Conservation (phyloP, 2,329 filamentous ascomycete species). For the Aureobasidium melanogenum region DNA sequence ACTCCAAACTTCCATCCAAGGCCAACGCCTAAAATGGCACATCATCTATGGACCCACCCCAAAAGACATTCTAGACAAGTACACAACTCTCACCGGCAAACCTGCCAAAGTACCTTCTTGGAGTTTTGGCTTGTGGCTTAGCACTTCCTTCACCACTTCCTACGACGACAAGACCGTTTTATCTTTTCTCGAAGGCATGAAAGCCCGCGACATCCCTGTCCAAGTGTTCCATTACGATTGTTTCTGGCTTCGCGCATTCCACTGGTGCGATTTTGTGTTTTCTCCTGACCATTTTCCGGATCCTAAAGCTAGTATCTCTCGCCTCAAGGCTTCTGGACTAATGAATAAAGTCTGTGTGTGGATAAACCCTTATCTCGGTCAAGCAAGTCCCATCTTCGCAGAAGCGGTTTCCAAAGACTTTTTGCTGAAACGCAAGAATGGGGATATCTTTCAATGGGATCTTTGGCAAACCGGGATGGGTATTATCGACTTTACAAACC, state of each 20-base stretch:
- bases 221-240: slow-evolving; percentile 70
- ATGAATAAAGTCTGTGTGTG: slow-evolving; percentile 59
- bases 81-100: slow-evolving; percentile 58
- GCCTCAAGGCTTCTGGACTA: slow-evolving; percentile 55
- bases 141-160: slow-evolving; percentile 65
- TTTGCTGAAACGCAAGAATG: slow-evolving; percentile 58
- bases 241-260: slow-evolving; percentile 69
- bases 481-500: slow-evolving; percentile 66
- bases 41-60: slow-evolving; percentile 63
- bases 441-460: slow-evolving; percentile 68
- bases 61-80: slow-evolving; percentile 61
- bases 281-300: slow-evolving; percentile 61
- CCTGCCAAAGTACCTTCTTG: slow-evolving; percentile 59
- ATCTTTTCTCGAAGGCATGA: slow-evolving; percentile 61
- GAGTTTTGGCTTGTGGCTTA: slow-evolving; percentile 71
- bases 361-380: slow-evolving; percentile 68
- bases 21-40: slow-evolving; percentile 64
- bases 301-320: slow-evolving; percentile 53
- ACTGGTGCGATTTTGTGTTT: slow-evolving; percentile 69
- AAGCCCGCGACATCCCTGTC: slow-evolving; percentile 53
- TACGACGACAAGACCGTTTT: slow-evolving; percentile 63
- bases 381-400: slow-evolving; percentile 58
- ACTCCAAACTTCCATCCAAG: slow-evolving; percentile 60
- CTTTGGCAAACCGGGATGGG: slow-evolving; percentile 72
- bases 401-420: slow-evolving; percentile 59